A percentile compares a stretch with the other conserved stretches of the same genome.
Evolutionary conservation across 108 stramenopile genomes (phyloP).

Genomic region (Pseudonitzschia pungens): DNA sequence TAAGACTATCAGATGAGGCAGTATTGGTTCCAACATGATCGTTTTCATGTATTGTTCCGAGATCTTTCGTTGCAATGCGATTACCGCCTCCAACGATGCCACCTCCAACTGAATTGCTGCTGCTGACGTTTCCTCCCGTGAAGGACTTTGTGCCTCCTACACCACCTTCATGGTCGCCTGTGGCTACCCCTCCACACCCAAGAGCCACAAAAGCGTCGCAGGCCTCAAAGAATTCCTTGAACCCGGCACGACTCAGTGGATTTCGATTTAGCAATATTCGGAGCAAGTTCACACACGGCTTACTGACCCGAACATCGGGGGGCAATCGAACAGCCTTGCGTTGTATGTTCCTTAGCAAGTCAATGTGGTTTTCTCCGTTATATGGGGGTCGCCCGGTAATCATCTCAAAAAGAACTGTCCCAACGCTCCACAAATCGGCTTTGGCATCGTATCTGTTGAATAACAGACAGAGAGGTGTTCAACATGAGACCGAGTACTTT

Average conservation of each 20-base stretch:
- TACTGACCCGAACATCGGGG: conserved; percentile 73
- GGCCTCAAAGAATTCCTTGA: conserved; percentile 79
- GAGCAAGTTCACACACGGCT: conserved; percentile 78
- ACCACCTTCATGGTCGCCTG: conserved; percentile 28
- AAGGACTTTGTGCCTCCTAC: background rate
- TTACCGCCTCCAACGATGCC: background rate
- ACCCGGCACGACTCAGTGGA: conserved; percentile 73
- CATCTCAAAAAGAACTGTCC: conserved; percentile 97
- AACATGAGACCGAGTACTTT: background rate
- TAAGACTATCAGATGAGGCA: conserved; percentile 37
- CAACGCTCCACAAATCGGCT: conserved; percentile 98
- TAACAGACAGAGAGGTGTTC: background rate
- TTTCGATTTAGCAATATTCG: conserved; percentile 78
- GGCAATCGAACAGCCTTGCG: conserved; percentile 82
- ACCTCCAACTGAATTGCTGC: background rate
- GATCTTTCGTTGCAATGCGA: conserved; percentile 38
- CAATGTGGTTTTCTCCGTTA: conserved; percentile 90
- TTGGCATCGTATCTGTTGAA: conserved; percentile 90
- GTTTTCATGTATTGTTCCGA: conserved; percentile 80
- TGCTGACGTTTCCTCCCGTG: background rate
- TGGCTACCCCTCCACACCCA: conserved; percentile 66
- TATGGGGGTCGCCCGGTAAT: conserved; percentile 86
- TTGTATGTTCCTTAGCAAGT: conserved; percentile 85
- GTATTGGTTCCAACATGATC: conserved; percentile 37
- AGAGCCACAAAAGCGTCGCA: conserved; percentile 75